Percentiles rank a stretch among this genome's conserved stretches.
Evolutionary conservation across 2,329 filamentous ascomycete species (phyloP).

Genomic region (Amphichorda felina): DNA sequence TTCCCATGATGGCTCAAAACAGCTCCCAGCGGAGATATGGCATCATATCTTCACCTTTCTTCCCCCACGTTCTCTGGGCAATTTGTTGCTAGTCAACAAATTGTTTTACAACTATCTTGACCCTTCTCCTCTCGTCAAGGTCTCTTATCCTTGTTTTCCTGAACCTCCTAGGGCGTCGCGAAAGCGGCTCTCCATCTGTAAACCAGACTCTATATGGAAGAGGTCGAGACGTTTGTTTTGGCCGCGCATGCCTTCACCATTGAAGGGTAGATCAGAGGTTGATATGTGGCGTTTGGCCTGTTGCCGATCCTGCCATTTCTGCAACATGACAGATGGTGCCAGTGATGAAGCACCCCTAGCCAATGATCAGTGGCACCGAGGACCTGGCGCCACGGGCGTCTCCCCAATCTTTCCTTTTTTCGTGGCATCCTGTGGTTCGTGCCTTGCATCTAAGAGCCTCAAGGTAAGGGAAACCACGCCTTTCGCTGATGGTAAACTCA

Average conservation of each 20-base stretch:
- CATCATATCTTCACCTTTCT: constrained; percentile 58
- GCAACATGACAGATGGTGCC: constrained; percentile 30
- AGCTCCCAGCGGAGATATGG: constrained; percentile 53
- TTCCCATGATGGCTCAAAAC: constrained; percentile 9
- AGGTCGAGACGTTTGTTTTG: constrained; percentile 53
- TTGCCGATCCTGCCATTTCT: constrained; percentile 55
- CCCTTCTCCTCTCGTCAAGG: constrained; percentile 23
- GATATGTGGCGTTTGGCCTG: constrained; percentile 66
- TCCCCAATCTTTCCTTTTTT: constrained; percentile 61
- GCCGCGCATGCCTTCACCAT: constrained; percentile 56
- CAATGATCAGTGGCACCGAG: constrained; percentile 40
- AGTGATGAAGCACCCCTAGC: constrained; percentile 8
- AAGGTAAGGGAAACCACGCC: constrained; percentile 43
- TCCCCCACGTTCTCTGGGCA: constrained; percentile 50
- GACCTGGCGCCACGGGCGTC: constrained; percentile 49
- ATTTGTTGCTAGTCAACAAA: constrained; percentile 55
- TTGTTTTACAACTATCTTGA: constrained; percentile 51
- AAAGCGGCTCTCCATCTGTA: constrained; percentile 15
- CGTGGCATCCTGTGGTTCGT: constrained; percentile 52
- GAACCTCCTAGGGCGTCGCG: neutral
- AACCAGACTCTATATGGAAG: constrained; percentile 60
- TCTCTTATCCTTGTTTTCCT: neutral
- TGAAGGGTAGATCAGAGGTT: constrained; percentile 53
- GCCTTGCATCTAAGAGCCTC: constrained; percentile 45
- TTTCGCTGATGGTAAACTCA: neutral